Percentiles rank a stretch among this genome's conserved stretches.
phyloP scores from a whole-genome alignment of 345 rosid genomes.

The Sisymbrium altissimum region DNA sequence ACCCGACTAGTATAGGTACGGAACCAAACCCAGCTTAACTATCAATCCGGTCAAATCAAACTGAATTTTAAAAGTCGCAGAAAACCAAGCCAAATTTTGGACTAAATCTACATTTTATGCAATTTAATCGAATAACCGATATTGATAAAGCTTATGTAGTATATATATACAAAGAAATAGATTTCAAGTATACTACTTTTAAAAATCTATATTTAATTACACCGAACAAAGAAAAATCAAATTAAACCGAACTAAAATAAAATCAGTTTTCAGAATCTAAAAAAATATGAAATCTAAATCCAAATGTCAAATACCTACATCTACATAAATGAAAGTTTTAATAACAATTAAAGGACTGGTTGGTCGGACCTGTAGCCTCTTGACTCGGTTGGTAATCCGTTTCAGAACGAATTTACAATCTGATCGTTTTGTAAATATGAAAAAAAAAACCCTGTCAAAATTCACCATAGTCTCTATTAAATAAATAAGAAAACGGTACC shows the following conservation, averaged over 20 bases:
- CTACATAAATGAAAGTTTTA: no score
- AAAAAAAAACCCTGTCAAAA: no score
- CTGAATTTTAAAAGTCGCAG: not conserved
- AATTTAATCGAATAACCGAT: not conserved
- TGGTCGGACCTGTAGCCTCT: no score
- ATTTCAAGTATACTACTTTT: no score
- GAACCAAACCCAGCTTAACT: not conserved
- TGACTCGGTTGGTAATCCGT: not conserved
- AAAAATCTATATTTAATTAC: no score
- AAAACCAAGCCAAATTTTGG: not conserved
- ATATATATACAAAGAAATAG: no score
- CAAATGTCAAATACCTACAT: no score
- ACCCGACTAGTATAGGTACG: not conserved
- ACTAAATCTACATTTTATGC: not conserved
- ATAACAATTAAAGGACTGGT: no score
- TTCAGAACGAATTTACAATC: not conserved
- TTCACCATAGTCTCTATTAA: not conserved
- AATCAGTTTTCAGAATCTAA: no score
- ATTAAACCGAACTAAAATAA: no score
- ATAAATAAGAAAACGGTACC: not conserved
- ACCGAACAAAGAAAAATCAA: no score
- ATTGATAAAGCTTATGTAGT: not conserved
- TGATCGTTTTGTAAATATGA: not conserved
- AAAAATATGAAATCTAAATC: no score
- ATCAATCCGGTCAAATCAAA: not conserved